Conservation (phyloP, 495 filamentous ascomycete genomes). For the Daldinia decipiens region DNA sequence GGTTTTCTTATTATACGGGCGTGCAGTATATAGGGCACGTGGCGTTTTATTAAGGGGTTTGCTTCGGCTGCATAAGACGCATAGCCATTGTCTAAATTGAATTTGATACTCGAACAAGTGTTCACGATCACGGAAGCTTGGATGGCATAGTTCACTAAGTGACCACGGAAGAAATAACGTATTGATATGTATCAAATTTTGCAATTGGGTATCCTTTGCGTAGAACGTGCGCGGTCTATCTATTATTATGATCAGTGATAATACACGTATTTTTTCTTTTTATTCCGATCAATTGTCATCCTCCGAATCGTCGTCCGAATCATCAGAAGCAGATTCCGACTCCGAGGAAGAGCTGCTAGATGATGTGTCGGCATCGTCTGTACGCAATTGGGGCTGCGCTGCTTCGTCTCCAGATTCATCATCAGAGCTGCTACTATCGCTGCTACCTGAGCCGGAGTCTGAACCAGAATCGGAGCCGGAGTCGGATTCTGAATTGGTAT, state of each 20-base stretch:
- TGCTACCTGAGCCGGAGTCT: constrained; percentile 43
- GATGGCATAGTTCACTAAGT: constrained; percentile 5
- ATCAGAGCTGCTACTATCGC: constrained; percentile 37
- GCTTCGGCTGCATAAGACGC: constrained; percentile 28
- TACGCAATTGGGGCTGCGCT: constrained; percentile 13
- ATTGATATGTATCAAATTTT: constrained; percentile 21
- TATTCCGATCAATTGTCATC: constrained; percentile 27
- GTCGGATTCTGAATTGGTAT: constrained; percentile 52
- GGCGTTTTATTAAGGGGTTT: constrained; percentile 33
- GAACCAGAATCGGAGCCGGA: constrained; percentile 44
- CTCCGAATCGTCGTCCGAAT: constrained; percentile 35
- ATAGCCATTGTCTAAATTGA: constrained; percentile 31
- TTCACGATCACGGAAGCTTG: constrained; percentile 14
- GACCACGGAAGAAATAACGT: constrained; percentile 14
- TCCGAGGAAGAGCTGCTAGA: constrained; percentile 48
- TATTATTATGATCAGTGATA: constrained; percentile 4
- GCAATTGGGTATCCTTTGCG: constrained; percentile 35
- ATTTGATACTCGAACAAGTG: constrained; percentile 25
- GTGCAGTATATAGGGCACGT: constrained; percentile 37
- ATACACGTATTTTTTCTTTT: not conserved
- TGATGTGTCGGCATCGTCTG: constrained; percentile 39
- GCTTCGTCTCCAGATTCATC: constrained; percentile 33
- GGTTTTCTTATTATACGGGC: constrained; percentile 17
- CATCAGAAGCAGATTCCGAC: constrained; percentile 29
- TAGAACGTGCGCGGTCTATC: constrained; percentile 12